Evolutionary conservation across 1,139 yeast genomes (phyloP).

Genomic region (Candida sp.): DNA sequence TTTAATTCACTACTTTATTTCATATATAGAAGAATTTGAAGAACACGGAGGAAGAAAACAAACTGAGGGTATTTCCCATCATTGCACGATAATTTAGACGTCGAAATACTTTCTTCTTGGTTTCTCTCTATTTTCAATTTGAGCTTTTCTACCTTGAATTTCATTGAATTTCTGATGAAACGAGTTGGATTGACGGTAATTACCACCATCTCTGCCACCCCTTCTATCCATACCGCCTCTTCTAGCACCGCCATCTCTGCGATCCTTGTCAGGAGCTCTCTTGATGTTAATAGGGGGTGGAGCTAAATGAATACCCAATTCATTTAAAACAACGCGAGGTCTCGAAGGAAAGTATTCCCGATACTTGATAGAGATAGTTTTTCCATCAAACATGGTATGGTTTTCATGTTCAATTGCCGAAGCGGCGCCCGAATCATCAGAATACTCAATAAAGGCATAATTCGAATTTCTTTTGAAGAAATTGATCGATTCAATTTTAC

Average conservation of each 20-base stretch:
- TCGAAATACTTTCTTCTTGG: not conserved
- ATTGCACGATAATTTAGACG: not conserved
- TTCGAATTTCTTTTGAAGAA: slow-evolving; percentile 46
- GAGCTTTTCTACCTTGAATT: not conserved
- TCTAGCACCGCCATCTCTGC: not conserved
- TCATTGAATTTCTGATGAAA: not conserved
- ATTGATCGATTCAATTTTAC: slow-evolving; percentile 51
- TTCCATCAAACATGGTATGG: slow-evolving; percentile 64
- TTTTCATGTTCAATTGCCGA: slow-evolving; percentile 76
- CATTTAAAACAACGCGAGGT: slow-evolving; percentile 5
- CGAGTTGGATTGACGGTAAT: not conserved
- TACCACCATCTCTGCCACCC: not conserved
- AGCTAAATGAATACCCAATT: slow-evolving; percentile 45
- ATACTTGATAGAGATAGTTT: slow-evolving; percentile 78
- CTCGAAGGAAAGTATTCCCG: slow-evolving; percentile 47
- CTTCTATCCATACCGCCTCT: not conserved
- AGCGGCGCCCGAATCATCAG: slow-evolving; percentile 64
- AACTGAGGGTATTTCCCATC: no score
- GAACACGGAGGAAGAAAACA: no score
- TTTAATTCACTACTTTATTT: no score
- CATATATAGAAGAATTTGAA: no score
- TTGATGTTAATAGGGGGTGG: slow-evolving; percentile 67
- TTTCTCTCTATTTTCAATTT: not conserved
- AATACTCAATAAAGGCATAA: slow-evolving; percentile 68
- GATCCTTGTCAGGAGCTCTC: not conserved